Evolutionary conservation across 805 yeast species (phyloP), one percentile per base, ranked within the genome.

Genomic region (Saccharomycopsis synnaedendra): DNA sequence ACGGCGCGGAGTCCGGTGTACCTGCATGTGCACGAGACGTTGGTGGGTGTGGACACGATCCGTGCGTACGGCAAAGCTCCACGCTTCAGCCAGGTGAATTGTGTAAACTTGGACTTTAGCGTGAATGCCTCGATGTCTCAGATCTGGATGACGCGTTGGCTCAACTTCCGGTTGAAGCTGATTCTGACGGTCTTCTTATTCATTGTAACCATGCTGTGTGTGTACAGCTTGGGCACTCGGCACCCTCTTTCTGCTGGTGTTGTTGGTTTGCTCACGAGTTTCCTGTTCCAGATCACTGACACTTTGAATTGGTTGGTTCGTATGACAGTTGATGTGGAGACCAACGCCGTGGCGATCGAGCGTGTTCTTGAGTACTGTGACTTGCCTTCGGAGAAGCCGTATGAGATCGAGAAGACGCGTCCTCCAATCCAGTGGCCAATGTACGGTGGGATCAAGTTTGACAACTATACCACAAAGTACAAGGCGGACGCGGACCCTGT

Each of bases 11-110:
- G 85, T 48, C 96, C 96, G 3, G 78, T 86, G 11, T 83, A 75
- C 66, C 83, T 95, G 0, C 87, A 83, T 55, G 71, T 88, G 53
- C 89, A 85, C 59, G 96, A 88, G 58, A 79, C 88, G 3, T 64
- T 88, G 43, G 73, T 72, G 33, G 96, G 96, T 8, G 75, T 82
- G 28, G 77, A 78, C 43, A 88, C 94, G 1, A 79, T 88, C 48
- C 70, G 82, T 42, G 96, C 96, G 0, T 89, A 74, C 58, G 67
- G 71, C n/a, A 94, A 86, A 54, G 63, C 63, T 31, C 70, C 67
- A 4, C 69, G 94, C 49, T 88, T 87, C 63, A 65, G 67, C 29
- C 73, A 62, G 57, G 69, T 76, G 49, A 82, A 81, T 59, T 70
- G 71, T 55, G 64, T 71, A 53, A 64, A 71, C 45, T 67, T 74